Conservation (phyloP, 768 basidiomycete genomes). For the Tricholoma bakamatsutake region DNA sequence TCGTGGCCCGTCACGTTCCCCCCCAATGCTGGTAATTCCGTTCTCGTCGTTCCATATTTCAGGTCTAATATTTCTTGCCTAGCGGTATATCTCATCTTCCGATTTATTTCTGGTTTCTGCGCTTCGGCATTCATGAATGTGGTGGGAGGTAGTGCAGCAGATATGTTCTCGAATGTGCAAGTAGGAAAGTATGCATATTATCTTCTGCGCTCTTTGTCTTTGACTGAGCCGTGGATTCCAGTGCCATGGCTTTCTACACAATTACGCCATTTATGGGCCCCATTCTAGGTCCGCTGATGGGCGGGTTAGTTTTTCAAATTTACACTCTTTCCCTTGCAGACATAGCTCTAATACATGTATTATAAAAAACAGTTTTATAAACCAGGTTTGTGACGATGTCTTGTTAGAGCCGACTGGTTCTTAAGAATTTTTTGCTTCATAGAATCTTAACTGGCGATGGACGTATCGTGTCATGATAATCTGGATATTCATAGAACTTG, state of each 20-base stretch:
- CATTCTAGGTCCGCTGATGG: constrained; percentile 49
- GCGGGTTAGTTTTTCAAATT: constrained; percentile 38
- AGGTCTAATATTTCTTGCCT: not conserved
- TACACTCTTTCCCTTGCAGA: not conserved
- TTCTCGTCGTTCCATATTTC: not conserved
- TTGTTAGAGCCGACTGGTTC: not conserved
- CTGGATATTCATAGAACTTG: constrained; percentile 56
- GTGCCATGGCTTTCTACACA: constrained; percentile 52
- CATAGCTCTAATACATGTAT: not conserved
- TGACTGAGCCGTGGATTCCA: constrained; percentile 5
- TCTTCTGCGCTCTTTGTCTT: not conserved
- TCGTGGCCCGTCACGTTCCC: constrained; percentile 73
- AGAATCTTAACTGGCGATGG: constrained; percentile 69
- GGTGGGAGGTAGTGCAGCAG: constrained; percentile 50
- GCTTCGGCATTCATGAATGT: constrained; percentile 55
- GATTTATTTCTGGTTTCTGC: constrained; percentile 48
- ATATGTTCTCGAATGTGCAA: constrained; percentile 47
- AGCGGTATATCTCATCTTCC: constrained; percentile 57
- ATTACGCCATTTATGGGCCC: constrained; percentile 48
- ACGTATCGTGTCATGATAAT: constrained; percentile 67
- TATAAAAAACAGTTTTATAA: constrained; percentile 48
- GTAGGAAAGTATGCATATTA: constrained; percentile 49
- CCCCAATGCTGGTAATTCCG: constrained; percentile 49
- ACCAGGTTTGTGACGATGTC: constrained; percentile 36
- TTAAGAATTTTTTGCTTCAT: constrained; percentile 1